Evolutionary conservation across 2,329 filamentous ascomycete species (phyloP), one percentile per base, ranked within the genome.

Genomic region (Rosellinia necatrix): DNA sequence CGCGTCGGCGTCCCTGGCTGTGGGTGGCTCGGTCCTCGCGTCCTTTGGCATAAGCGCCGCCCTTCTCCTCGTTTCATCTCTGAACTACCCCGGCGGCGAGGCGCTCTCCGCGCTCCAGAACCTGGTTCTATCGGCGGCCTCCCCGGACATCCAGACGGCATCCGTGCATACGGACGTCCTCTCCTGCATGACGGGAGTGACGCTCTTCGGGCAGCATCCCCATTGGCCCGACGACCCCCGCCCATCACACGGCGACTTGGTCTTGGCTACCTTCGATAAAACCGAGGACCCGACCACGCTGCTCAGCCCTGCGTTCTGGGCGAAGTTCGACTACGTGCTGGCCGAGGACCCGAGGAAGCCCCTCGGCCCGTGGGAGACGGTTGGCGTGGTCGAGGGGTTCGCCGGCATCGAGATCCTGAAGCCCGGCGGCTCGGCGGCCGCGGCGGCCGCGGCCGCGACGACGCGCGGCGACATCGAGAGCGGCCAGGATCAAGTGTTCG

Each of bases 41-140:
- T 83, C 85, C 1, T 83, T 90, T 57, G 74, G 77, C 4, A 76
- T 83, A 30, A 90, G 88, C 53, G 78, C 79, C 3, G 81, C 75
- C 27, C 84, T 96, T 74, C 84, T 97, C 2, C 80, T 88, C 24
- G 76, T 96, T 57, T 96, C 92, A 0, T 88, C 90, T 12, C 84
- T 96, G 54, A 99, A 97, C 75, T 99, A 99, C 69, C 94, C 94
- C 1, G 94, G 94, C 43, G 94, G 91, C 19, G 84, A 90, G 56
- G 94, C 92, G 2, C 78, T 97, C 19, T 63, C 73, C 7, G 76
- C 80, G 40, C 75, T 88, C 34, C 77, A 81, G 56, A 53, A 56
- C 4, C 64, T 76, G 10, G 71, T 79, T 15, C 59, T 61, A 42
- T 64, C 74, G 57, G 57, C 67, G 10, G 53, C 67, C 35, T 62